These are phyloP conservation scores for Fusarium setosum DNA, from an alignment of 2,329 filamentous ascomycete genomes.

Conservation along the genomic window DNA sequence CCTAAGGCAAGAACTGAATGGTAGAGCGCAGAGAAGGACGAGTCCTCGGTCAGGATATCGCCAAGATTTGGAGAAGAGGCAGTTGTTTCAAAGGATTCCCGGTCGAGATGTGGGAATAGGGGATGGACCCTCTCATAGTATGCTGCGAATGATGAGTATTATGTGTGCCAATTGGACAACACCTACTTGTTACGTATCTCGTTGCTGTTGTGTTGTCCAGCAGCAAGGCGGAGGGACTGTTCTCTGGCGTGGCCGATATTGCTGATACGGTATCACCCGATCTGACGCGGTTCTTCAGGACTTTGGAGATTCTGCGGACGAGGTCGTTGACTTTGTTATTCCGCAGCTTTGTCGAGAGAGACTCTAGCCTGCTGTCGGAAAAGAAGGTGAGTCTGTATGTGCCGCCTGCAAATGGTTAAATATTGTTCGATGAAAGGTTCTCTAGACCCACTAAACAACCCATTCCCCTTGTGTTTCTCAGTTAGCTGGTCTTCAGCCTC, in stretches of 20 bases:
- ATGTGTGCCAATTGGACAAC: neutral
- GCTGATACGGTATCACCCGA: constrained; percentile 6
- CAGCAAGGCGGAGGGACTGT: constrained; percentile 11
- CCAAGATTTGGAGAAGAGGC: neutral
- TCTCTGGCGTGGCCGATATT: neutral
- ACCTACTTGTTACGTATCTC: constrained; percentile 22
- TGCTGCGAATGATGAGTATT: constrained; percentile 1
- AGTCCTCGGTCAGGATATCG: constrained; percentile 2
- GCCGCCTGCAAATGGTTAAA: constrained; percentile 22
- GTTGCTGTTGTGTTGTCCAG: constrained; percentile 7
- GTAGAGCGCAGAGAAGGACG: constrained; percentile 31
- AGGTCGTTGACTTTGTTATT: constrained; percentile 38
- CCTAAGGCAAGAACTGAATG: constrained; percentile 33
- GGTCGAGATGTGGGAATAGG: constrained; percentile 30
- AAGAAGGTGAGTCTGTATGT: constrained; percentile 38
- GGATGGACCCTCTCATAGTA: constrained; percentile 39
- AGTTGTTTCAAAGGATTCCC: constrained; percentile 18
- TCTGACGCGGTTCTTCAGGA: constrained; percentile 29
- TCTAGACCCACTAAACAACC: constrained; percentile 24
- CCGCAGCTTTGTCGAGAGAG: constrained; percentile 27
- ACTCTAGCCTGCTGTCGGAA: constrained; percentile 33
- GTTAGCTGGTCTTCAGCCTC: neutral
- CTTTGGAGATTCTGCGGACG: constrained; percentile 28
- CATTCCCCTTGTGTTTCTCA: constrained; percentile 25
- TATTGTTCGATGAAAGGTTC: neutral